These are phyloP conservation scores for Penicillium vulpinum DNA, from an alignment of 2,329 filamentous ascomycete genomes.

Conservation along the genomic window DNA sequence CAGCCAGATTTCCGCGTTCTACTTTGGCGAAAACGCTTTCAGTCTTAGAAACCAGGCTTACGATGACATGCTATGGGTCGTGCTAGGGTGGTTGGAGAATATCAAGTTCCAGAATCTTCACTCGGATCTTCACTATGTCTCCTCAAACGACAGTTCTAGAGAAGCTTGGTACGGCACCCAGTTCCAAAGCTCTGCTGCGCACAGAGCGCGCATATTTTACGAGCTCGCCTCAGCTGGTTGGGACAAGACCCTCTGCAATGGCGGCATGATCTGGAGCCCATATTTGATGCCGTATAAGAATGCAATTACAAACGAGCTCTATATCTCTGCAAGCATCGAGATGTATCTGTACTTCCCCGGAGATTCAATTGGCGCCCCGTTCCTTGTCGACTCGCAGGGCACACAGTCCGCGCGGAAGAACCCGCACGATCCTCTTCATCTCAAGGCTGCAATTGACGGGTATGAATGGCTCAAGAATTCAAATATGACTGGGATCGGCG, in stretches of 20 bases:
- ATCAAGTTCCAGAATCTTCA: conserved; percentile 75
- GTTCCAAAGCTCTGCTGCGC: conserved; percentile 75
- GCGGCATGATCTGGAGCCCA: conserved; percentile 91
- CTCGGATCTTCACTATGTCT: conserved; percentile 59
- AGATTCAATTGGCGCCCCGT: conserved; percentile 72
- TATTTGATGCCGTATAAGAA: conserved; percentile 85
- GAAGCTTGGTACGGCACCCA: conserved; percentile 70
- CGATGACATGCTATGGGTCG: conserved; percentile 95
- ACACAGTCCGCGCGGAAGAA: conserved; percentile 33
- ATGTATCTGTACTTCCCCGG: conserved; percentile 93
- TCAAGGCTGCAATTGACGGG: conserved; percentile 71
- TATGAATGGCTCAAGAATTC: conserved; percentile 78
- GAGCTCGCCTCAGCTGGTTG: conserved; percentile 76
- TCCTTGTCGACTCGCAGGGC: conserved; percentile 40
- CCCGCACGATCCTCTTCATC: conserved; percentile 62
- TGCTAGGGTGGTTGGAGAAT: conserved; percentile 83
- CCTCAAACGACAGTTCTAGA: conserved; percentile 22
- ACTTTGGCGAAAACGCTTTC: conserved; percentile 82
- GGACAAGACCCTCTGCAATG: conserved; percentile 76
- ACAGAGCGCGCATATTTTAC: conserved; percentile 83
- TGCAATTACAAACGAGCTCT: conserved; percentile 91
- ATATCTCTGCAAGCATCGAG: conserved; percentile 75
- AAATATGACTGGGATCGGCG: conserved; percentile 75
- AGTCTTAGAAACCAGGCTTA: conserved; percentile 75
- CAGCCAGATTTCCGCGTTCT: conserved; percentile 72